Base-by-base conservation (phyloP, 2,329 filamentous ascomycete genomes). In the Xylariaceae sp. region DNA sequence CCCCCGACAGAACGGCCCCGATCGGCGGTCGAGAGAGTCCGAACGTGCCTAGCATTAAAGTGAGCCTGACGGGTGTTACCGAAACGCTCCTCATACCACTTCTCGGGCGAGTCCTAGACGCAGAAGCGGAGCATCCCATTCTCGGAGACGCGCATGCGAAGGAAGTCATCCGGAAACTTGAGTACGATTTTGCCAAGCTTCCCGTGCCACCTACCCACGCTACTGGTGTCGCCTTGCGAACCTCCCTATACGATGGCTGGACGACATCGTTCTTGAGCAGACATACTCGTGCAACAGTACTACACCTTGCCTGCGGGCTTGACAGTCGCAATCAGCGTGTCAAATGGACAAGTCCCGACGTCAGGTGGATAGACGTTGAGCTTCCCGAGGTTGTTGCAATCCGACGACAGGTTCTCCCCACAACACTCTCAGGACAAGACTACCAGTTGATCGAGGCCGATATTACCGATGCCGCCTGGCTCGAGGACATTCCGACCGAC, bases 331-430 rank as follows among this genome's bases (percentile, higher is more conserved):
- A 56, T 10, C 58, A 61, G 48, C 54, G 64, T 11, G 32, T 67
- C 40, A 45, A 57, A 9, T 56, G 57, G 42, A 57, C 54, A 15
- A 6, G 48, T 1, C 40, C 53, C 11, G 44, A 50, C n/a, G 56
- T 62, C 11, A 55, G 62, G 14, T 69, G 67, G 68, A 60, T 69
- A 47, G 67, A 70, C 33, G 51, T 67, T 19, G 68, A 70, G 43
- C 47, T 68, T 14, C 64, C 65, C 32, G 66, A 68, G 14, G 66
- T 69, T 10, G 53, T 67, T n/a, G 58, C 58, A 5, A 55, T 69
- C 35, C 65, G 68, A 6, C 46, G 48, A 7, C 56, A 55, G 35
- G 51, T 68, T 4, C 54, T 64, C 18, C 53, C 53, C 1, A 44
- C 42, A 1, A 55, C 60, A 2, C 43, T 49, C 11, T 57, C 60